Base-by-base conservation (phyloP, 257 asterid genomes). In the Solanum lycopersicoides region DNA sequence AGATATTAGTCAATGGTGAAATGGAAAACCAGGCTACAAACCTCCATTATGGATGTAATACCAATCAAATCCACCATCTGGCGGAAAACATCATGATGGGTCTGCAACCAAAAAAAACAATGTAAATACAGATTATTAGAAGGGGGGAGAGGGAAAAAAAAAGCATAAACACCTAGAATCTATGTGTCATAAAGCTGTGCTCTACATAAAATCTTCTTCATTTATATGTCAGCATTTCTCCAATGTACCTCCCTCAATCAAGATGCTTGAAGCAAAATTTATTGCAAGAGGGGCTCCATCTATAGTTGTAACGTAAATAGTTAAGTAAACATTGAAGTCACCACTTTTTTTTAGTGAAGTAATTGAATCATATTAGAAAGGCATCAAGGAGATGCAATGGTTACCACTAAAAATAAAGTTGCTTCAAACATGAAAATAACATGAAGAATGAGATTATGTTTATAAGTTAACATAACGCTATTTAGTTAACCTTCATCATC, bases 21-120 rank as follows among this genome's bases (percentile, higher is more conserved):
- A 69, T 89, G 66, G 59, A 82, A n/a, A 83, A 86, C 86, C 71
- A 12, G 32, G 71, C 50, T 82, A 86, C 90, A 86, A 89, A 97
- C 99, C 99, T 97, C 99, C 99, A 96, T 97, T 88, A 97, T 95
- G 86, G 99, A 97, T 69, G 99, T 97, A 90, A 97, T 93, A 83
- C 99, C 99, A 89, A 97, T 96, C 95, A 97, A 93, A 94, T 97
- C 99, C 86, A 97, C 98, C 90, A 97, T 97, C 94, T 93, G 93
- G 87, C 91, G 92, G 86, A 97, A 94, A 84, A 96, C 98, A 75
- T 96, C 98, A 91, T 94, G 98, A 91, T 95, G 97, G 82, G 94
- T 92, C 99, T 97, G 93, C 88, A 90, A 69, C 79, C 84, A 41
- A 75, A 82, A 88, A 66, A 39, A 8, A 32, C 14, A 44, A 47